These are phyloP conservation scores for Aulographum hederae DNA, from an alignment of 2,329 filamentous ascomycete genomes.

Conservation along the genomic window DNA sequence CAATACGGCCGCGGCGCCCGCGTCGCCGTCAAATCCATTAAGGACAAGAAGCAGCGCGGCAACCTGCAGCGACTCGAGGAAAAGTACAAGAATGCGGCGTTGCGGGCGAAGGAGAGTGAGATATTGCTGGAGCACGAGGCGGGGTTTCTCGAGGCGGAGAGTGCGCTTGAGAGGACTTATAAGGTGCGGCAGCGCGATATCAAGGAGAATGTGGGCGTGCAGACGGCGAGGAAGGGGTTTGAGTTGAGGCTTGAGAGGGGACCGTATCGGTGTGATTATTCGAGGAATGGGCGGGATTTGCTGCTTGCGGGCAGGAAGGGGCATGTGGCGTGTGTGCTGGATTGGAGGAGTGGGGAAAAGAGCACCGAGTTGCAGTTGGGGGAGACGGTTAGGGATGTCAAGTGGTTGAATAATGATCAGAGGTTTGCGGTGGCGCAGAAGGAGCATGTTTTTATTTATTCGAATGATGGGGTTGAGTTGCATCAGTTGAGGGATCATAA, in stretches of 20 bases:
- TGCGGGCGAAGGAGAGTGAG: constrained; percentile 87
- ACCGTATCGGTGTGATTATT: constrained; percentile 79
- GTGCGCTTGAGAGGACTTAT: constrained; percentile 79
- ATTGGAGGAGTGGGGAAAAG: constrained; percentile 84
- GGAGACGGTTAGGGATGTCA: constrained; percentile 77
- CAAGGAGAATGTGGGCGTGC: constrained; percentile 50
- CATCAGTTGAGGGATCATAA: constrained; percentile 81
- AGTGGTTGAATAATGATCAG: constrained; percentile 90
- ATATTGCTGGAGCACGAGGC: constrained; percentile 74
- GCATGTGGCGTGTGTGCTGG: constrained; percentile 76
- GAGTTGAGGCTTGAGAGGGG: constrained; percentile 72
- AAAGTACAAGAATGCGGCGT: constrained; percentile 63
- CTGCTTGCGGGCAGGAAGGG: constrained; percentile 79
- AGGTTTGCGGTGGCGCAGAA: constrained; percentile 92
- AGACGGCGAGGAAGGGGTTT: constrained; percentile 84
- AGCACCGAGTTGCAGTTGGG: constrained; percentile 81
- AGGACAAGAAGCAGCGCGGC: constrained; percentile 75
- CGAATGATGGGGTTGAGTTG: constrained; percentile 73
- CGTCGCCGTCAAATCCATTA: constrained; percentile 54
- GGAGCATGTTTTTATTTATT: constrained; percentile 94
- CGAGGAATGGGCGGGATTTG: constrained; percentile 70
- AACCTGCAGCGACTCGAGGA: constrained; percentile 63
- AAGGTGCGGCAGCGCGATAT: constrained; percentile 85
- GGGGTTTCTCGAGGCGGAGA: constrained; percentile 78
- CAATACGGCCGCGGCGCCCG: constrained; percentile 70